A percentile compares a stretch with the other conserved stretches of the same genome.
Evolutionary conservation across 306 rosid species (phyloP).

Genomic region (Dalbergia cochinchinensis): DNA sequence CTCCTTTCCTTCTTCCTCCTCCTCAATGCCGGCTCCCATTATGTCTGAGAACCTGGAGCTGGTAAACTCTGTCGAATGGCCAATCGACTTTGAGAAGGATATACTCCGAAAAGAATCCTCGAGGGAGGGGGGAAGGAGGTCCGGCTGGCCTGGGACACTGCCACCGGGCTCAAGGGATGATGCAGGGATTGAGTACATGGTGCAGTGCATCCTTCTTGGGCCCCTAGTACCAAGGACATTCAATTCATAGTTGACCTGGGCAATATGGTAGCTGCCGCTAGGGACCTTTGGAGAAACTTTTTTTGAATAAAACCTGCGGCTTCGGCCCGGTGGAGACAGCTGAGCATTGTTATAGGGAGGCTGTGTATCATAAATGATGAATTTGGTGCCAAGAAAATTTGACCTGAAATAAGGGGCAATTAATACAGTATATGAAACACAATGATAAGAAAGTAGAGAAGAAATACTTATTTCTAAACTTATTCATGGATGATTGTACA

Average conservation of each 20-base stretch:
- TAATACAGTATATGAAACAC: slow-evolving; percentile 1
- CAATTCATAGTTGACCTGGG: slow-evolving; percentile 87
- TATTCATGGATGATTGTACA: neutral
- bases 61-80: slow-evolving; percentile 79
- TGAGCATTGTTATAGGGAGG: slow-evolving; percentile 80
- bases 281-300: slow-evolving; percentile 98
- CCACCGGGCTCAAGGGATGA: slow-evolving; percentile 81
- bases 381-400: slow-evolving; percentile 96
- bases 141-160: slow-evolving; percentile 87
- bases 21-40: slow-evolving; percentile 53
- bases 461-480: neutral
- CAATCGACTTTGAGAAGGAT: slow-evolving; percentile 84
- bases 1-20: slow-evolving; percentile 71
- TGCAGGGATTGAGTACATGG: slow-evolving; percentile 82
- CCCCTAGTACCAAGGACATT: slow-evolving; percentile 97
- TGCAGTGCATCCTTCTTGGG: slow-evolving; percentile 94
- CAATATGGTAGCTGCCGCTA: slow-evolving; percentile 87
- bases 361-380: slow-evolving; percentile 90
- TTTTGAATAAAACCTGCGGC: slow-evolving; percentile 83
- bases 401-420: slow-evolving; percentile 64
- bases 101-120: slow-evolving; percentile 94
- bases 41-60: slow-evolving; percentile 91
- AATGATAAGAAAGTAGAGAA: neutral
- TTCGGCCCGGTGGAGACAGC: slow-evolving; percentile 80
- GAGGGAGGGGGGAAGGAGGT: slow-evolving; percentile 76